Percentiles rank a stretch among this genome's conserved stretches.
phyloP scores from a whole-genome alignment of 2,329 filamentous ascomycete species.

The Phaeoacremonium minimum region DNA sequence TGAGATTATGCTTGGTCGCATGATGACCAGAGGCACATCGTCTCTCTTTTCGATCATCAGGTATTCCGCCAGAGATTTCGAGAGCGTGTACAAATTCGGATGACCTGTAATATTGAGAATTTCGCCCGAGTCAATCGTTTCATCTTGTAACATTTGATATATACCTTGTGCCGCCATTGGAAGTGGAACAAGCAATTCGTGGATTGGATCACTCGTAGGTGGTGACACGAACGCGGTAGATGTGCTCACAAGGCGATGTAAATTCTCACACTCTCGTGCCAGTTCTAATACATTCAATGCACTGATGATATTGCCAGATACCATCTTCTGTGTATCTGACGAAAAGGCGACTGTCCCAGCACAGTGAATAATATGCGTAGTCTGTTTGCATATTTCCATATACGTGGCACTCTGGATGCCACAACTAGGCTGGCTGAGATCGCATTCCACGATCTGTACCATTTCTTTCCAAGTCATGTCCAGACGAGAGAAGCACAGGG shows the following conservation, averaged over 20 bases:
- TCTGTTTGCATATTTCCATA: not conserved
- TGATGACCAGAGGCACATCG: constrained; percentile 6
- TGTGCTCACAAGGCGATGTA: constrained; percentile 7
- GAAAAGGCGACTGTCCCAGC: constrained; percentile 11
- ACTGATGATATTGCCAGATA: constrained; percentile 8
- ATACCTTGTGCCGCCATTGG: constrained; percentile 5
- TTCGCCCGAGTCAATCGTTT: constrained; percentile 2
- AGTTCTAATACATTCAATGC: constrained; percentile 8
- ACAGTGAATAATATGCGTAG: constrained; percentile 10
- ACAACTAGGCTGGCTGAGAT: constrained; percentile 8
- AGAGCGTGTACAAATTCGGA: constrained; percentile 11
- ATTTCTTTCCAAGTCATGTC: constrained; percentile 3
- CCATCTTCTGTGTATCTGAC: constrained; percentile 2
- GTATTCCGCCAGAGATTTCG: constrained; percentile 11
- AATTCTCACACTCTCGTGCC: constrained; percentile 1
- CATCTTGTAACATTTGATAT: constrained; percentile 4
- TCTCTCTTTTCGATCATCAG: constrained; percentile 6
- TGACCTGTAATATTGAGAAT: constrained; percentile 7
- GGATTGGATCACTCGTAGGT: constrained; percentile 7
- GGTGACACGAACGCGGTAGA: constrained; percentile 10
- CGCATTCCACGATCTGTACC: constrained; percentile 6
- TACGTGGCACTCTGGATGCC: constrained; percentile 1
- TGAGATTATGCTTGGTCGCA: constrained; percentile 12
- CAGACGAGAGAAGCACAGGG: constrained; percentile 7
- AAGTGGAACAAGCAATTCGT: constrained; percentile 5